phyloP scores from a whole-genome alignment of 371 early-diverging fungal species.

The Mortierella polycephala region DNA sequence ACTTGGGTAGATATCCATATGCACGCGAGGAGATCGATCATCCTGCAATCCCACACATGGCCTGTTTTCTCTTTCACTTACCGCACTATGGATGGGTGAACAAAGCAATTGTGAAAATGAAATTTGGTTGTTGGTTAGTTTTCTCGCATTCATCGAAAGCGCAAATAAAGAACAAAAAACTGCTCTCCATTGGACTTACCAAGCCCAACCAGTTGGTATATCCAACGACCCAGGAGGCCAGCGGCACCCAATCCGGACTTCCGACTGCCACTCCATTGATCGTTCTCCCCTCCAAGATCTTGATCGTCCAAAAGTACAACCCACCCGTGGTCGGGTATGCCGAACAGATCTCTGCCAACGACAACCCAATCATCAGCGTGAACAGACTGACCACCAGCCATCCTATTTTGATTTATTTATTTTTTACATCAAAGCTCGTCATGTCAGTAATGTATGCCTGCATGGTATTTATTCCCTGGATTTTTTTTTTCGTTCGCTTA shows the following conservation, averaged over 20 bases:
- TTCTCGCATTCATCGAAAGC: background rate
- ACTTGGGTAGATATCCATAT: background rate
- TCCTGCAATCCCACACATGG: background rate
- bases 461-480: background rate
- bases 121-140: background rate
- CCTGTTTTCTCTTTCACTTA: background rate
- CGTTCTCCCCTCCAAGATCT: slow-evolving; percentile 39
- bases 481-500: slow-evolving; percentile 1
- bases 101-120: too few species aligned
- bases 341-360: slow-evolving; percentile 80
- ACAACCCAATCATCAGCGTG: slow-evolving; percentile 71
- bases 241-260: slow-evolving; percentile 64
- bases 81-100: background rate
- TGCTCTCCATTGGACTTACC: slow-evolving; percentile 27
- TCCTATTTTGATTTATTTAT: slow-evolving; percentile 23
- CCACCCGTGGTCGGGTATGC: slow-evolving; percentile 79
- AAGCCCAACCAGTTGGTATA: slow-evolving; percentile 72
- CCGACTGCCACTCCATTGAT: slow-evolving; percentile 59
- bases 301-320: slow-evolving; percentile 72
- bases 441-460: background rate
- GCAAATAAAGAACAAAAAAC: background rate
- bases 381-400: slow-evolving; percentile 73
- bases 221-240: slow-evolving; percentile 66
- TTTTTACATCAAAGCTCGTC: background rate
- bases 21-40: background rate